phyloP scores from a whole-genome alignment of 805 yeast genomes.

The Suhomyces sp. region DNA sequence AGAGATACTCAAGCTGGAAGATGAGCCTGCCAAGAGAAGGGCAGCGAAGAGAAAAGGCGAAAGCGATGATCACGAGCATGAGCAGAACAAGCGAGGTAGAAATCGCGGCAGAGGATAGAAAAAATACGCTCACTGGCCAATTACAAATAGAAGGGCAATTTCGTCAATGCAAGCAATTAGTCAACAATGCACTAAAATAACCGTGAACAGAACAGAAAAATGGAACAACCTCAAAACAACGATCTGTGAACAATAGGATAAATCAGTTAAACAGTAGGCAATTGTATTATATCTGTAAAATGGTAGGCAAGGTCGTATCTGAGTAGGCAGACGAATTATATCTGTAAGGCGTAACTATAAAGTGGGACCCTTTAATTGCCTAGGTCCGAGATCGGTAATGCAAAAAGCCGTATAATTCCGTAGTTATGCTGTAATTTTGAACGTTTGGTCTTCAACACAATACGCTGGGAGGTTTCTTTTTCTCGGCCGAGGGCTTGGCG shows the following conservation, averaged over 20 bases:
- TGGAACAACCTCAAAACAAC: too few species aligned
- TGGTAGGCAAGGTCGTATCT: too few species aligned
- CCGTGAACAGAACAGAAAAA: too few species aligned
- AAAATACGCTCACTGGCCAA: not conserved
- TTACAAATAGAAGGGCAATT: too few species aligned
- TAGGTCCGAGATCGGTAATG: not conserved
- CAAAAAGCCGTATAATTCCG: not conserved
- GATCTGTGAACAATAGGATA: too few species aligned
- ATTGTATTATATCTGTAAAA: too few species aligned
- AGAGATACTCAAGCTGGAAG: conserved; percentile 14
- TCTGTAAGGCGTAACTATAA: too few species aligned
- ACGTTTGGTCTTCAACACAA: not conserved
- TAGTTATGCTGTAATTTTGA: not conserved
- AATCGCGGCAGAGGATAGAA: conserved; percentile 9
- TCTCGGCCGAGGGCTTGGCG: not conserved
- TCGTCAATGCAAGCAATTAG: not conserved
- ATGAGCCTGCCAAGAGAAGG: not conserved
- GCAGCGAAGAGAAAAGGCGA: conserved; percentile 1
- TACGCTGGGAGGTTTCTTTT: not conserved
- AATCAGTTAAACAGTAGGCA: too few species aligned
- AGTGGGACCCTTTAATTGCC: not conserved
- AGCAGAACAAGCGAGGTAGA: conserved; percentile 14
- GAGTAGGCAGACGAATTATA: too few species aligned
- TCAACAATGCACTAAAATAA: too few species aligned
- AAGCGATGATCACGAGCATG: not conserved